Evolutionary conservation across 805 yeast species (phyloP).

Genomic region (Candida broadrunensis): DNA sequence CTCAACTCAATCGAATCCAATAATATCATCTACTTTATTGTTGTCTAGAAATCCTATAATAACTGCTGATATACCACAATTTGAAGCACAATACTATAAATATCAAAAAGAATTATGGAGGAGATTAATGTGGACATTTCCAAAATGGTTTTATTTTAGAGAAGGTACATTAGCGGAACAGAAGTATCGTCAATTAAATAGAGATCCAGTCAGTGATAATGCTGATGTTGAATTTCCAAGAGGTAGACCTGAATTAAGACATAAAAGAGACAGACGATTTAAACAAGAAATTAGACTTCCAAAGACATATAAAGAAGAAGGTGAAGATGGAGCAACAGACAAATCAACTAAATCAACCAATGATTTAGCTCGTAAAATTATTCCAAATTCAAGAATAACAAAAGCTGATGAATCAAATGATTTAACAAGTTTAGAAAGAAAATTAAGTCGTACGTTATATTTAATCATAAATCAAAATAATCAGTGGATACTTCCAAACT

Average conservation of each 20-base stretch:
- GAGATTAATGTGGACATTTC: slow-evolving; percentile 96
- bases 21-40: slow-evolving; percentile 51
- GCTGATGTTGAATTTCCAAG: slow-evolving; percentile 76
- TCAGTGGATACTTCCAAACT: slow-evolving; percentile 83
- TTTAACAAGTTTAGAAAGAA: slow-evolving; percentile 69
- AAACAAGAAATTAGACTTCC: slow-evolving; percentile 82
- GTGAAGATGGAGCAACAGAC: slow-evolving; percentile 19
- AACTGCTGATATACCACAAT: slow-evolving; percentile 68
- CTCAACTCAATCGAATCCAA: slow-evolving; percentile 9
- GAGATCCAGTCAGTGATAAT: slow-evolving; percentile 67
- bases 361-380: slow-evolving; percentile 65
- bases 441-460: slow-evolving; percentile 75
- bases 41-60: slow-evolving; percentile 82
- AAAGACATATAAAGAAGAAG: slow-evolving; percentile 44
- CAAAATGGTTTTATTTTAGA: slow-evolving; percentile 86
- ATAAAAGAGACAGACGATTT: slow-evolving; percentile 81
- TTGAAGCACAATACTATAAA: slow-evolving; percentile 71
- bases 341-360: slow-evolving; percentile 20
- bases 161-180: slow-evolving; percentile 88
- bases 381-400: slow-evolving; percentile 68
- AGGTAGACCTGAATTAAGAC: slow-evolving; percentile 84
- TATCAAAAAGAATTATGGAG: slow-evolving; percentile 86
- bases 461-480: slow-evolving; percentile 53
- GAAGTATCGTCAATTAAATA: slow-evolving; percentile 70
- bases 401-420: slow-evolving; percentile 71